Conservation (phyloP, 768 basidiomycete genomes). For the Neoboletus brunneissimus region DNA sequence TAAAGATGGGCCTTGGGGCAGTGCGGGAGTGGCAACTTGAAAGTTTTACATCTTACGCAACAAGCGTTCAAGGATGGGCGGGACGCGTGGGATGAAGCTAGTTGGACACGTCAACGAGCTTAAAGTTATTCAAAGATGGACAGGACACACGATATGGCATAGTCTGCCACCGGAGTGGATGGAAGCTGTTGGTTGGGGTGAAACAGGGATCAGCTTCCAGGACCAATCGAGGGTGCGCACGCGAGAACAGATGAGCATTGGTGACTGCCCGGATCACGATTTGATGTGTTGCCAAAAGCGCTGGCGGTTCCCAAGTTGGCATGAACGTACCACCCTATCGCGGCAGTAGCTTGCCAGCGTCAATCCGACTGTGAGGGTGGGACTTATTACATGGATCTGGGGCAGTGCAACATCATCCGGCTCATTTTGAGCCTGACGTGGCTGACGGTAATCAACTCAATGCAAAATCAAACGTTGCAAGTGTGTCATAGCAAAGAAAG, state of each 20-base stretch:
- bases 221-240: background rate
- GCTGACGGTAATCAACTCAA: background rate
- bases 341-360: background rate
- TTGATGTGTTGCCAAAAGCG: background rate
- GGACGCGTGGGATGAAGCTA: constrained; percentile 3
- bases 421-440: background rate
- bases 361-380: background rate
- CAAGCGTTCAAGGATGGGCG: background rate
- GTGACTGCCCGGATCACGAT: background rate
- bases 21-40: constrained; percentile 1
- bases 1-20: constrained; percentile 4
- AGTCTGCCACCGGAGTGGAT: background rate
- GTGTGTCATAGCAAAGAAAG: background rate
- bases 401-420: background rate
- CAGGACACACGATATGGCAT: background rate
- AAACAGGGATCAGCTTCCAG: constrained; percentile 14
- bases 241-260: background rate
- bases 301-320: background rate
- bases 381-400: background rate
- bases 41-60: constrained; percentile 8
- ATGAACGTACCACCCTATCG: constrained; percentile 3
- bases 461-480: constrained; percentile 2
- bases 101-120: background rate
- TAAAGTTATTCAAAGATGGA: background rate
- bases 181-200: background rate